Evolutionary conservation across 192 early-diverging fungal genomes (phyloP).

Genomic region (Pecoramyces ruminantium): DNA sequence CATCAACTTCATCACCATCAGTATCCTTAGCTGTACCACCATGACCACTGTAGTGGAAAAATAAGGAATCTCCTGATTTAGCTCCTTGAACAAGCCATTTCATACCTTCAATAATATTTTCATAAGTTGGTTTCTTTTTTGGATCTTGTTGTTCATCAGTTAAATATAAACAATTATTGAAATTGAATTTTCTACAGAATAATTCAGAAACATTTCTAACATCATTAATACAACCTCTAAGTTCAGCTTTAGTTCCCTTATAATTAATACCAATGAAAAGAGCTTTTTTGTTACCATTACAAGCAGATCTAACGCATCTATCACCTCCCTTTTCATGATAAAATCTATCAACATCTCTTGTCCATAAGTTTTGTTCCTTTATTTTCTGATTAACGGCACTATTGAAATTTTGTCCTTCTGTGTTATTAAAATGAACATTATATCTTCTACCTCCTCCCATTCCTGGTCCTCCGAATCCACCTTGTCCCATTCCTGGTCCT

Average conservation of each 20-base stretch:
- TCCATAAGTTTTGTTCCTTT: not conserved
- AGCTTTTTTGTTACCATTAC: no score
- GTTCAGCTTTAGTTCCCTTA: constrained; percentile 21
- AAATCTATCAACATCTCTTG: not conserved
- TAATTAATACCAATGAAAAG: constrained; percentile 42
- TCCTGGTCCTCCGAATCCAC: no score
- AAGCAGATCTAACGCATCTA: not conserved
- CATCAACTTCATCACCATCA: not conserved
- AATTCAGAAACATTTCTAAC: no score
- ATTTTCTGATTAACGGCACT: not conserved
- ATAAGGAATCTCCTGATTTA: constrained; percentile 22
- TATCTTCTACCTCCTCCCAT: not conserved
- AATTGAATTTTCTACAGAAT: not conserved
- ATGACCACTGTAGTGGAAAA: no score
- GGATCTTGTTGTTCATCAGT: no score
- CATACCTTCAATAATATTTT: no score
- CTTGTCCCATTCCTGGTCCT: no score
- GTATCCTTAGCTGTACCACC: not conserved
- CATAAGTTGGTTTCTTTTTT: no score
- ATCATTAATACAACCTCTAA: constrained; percentile 30
- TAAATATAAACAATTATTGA: not conserved
- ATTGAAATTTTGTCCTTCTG: not conserved
- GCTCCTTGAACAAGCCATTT: no score
- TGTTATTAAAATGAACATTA: no score
- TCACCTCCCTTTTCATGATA: not conserved